Percentiles rank a stretch among this genome's conserved stretches.
Evolutionary conservation across 345 rosid genomes (phyloP).

Genomic region (Toxicodendron radicans): DNA sequence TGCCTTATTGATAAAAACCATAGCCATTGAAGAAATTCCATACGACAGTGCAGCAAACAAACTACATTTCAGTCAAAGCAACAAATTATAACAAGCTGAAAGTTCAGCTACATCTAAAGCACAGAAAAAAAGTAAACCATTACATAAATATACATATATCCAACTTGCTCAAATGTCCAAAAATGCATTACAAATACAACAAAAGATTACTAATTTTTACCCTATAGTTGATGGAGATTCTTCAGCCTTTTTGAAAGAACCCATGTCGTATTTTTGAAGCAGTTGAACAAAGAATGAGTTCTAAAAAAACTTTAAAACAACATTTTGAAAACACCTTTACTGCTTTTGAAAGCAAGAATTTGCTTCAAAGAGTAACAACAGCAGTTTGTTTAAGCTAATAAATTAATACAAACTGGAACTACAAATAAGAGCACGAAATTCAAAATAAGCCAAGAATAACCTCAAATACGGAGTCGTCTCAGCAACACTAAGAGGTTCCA

Average conservation of each 20-base stretch:
- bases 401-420: not conserved
- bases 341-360: not conserved
- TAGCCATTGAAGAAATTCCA: conserved; percentile 95
- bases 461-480: conserved; percentile 34
- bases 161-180: not conserved
- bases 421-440: not conserved
- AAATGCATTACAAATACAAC: not conserved
- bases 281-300: not conserved
- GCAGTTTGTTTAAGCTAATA: not conserved
- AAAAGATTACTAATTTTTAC: not conserved
- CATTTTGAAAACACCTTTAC: not conserved
- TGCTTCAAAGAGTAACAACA: not conserved
- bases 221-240: conserved; percentile 1
- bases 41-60: conserved; percentile 77
- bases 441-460: conserved; percentile 20
- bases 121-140: not conserved
- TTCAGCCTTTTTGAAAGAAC: conserved; percentile 2
- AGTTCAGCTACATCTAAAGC: not conserved
- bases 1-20: conserved; percentile 97
- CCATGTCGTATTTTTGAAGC: not conserved
- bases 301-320: not conserved
- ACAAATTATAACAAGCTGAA: not conserved
- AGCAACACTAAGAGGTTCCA: conserved; percentile 34
- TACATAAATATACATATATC: no score
- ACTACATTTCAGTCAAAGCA: conserved; percentile 39